These are phyloP conservation scores for Solanum arcanum DNA, from an alignment of 257 asterid genomes.

Conservation along the genomic window DNA sequence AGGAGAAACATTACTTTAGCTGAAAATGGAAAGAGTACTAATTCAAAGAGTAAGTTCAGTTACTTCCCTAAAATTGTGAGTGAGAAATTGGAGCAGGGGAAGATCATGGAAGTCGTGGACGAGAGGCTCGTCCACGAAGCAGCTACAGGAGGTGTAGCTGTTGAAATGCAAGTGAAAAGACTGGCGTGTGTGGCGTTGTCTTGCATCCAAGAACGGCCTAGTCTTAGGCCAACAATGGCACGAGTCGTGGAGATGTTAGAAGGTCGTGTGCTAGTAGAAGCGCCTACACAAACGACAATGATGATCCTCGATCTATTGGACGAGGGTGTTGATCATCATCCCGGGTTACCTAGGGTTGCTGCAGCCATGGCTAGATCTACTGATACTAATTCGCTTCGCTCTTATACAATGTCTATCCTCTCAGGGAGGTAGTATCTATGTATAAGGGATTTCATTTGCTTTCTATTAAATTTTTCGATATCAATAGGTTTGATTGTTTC, in stretches of 20 bases:
- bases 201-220: constrained; percentile 73
- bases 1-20: constrained; percentile 25
- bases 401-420: constrained; percentile 28
- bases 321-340: constrained; percentile 3
- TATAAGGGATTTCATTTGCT: neutral
- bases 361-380: neutral
- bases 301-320: constrained; percentile 32
- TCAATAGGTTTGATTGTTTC: neutral
- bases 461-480: neutral
- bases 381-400: constrained; percentile 20
- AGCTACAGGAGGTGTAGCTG: constrained; percentile 15
- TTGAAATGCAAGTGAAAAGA: constrained; percentile 31
- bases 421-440: constrained; percentile 25
- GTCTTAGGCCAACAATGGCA: constrained; percentile 56
- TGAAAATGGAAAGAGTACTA: constrained; percentile 3
- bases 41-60: constrained; percentile 31
- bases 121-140: constrained; percentile 17
- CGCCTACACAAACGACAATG: constrained; percentile 44
- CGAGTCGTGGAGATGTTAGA: constrained; percentile 77
- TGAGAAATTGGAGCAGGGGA: constrained; percentile 52
- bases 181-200: constrained; percentile 48
- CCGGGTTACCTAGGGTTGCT: constrained; percentile 9
- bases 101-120: constrained; percentile 52
- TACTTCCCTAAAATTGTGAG: constrained; percentile 44
- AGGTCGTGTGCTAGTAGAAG: constrained; percentile 39